Percentiles rank a stretch among this genome's conserved stretches.
Conservation (phyloP, 2,329 filamentous ascomycete genomes). For the Ophiostoma angusticollis region DNA sequence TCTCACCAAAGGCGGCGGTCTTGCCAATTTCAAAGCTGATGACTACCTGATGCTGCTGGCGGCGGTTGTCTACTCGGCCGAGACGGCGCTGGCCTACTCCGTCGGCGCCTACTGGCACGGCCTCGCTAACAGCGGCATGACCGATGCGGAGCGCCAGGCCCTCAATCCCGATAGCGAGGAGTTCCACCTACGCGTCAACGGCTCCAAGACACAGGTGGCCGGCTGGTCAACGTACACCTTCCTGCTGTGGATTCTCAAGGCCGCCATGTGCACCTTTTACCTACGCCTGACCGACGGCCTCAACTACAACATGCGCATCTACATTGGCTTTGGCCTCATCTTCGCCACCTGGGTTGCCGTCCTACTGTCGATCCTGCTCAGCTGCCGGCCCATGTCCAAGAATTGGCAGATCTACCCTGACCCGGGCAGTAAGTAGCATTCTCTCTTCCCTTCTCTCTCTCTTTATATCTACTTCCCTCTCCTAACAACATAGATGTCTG, state of each 20-base stretch:
- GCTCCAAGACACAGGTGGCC: conserved; percentile 24
- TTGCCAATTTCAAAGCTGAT: conserved; percentile 38
- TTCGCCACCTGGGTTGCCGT: conserved; percentile 22
- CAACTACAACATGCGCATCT: conserved; percentile 19
- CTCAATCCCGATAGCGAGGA: conserved; percentile 19
- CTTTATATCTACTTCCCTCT: background rate
- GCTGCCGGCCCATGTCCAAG: conserved; percentile 23
- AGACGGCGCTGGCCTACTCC: conserved; percentile 20
- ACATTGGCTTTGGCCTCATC: conserved; percentile 23
- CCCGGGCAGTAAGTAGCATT: conserved; percentile 28
- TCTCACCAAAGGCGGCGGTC: conserved; percentile 33
- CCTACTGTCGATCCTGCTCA: conserved; percentile 21
- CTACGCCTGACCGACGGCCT: conserved; percentile 21
- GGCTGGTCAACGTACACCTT: conserved; percentile 18
- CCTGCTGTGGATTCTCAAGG: conserved; percentile 18
- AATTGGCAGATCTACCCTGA: conserved; percentile 31
- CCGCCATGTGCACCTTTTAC: conserved; percentile 21
- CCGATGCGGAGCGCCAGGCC: conserved; percentile 16
- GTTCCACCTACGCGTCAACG: conserved; percentile 20
- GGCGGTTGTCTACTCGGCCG: conserved; percentile 21
- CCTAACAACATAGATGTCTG: conserved; percentile 25
- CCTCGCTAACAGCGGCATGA: conserved; percentile 24
- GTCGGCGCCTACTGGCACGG: conserved; percentile 19
- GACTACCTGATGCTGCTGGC: conserved; percentile 47
- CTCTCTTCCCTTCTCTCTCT: background rate